Percentiles rank a stretch among this genome's conserved stretches.
Conservation (phyloP, 805 yeast species). For the Candida khao-thaluensis region DNA sequence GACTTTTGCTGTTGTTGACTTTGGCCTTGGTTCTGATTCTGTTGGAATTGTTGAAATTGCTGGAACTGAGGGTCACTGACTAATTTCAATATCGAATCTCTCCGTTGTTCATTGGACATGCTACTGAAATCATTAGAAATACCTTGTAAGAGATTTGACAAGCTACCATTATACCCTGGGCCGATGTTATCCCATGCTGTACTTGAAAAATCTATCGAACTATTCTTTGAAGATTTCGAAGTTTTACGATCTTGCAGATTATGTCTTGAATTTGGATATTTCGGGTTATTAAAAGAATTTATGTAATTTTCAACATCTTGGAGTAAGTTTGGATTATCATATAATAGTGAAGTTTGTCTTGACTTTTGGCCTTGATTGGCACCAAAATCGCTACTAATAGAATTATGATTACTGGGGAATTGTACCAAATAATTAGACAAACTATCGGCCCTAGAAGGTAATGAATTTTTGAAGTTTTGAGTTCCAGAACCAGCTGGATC, state of each 20-base stretch:
- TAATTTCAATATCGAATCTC: conserved; percentile 39
- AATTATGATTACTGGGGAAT: conserved; percentile 34
- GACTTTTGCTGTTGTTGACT: conserved; percentile 8
- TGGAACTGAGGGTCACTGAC: conserved; percentile 29
- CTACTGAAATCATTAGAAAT: conserved; percentile 34
- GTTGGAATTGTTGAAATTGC: conserved; percentile 13
- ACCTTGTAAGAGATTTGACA: conserved; percentile 33
- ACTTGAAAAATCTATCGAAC: conserved; percentile 25
- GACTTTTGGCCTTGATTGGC: conserved; percentile 10
- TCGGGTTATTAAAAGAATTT: conserved; percentile 14
- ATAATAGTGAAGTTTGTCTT: conserved; percentile 20
- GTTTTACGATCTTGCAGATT: conserved; percentile 17
- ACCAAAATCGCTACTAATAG: conserved; percentile 28
- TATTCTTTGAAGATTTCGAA: conserved; percentile 25
- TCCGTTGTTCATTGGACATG: conserved; percentile 40
- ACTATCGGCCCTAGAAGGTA: conserved; percentile 34
- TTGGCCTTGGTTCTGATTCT: conserved; percentile 7
- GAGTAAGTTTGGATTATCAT: conserved; percentile 18
- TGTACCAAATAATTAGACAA: conserved; percentile 41
- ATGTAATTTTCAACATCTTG: conserved; percentile 35
- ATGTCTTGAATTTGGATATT: conserved; percentile 12
- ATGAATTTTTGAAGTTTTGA: conserved; percentile 1
- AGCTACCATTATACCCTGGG: conserved; percentile 20
- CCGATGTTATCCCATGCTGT: conserved; percentile 27
- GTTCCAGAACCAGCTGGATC: conserved; percentile 15